Percentiles rank a stretch among this genome's conserved stretches.
Conservation (phyloP, 1,284 basidiomycete genomes). For the Moesziomyces antarcticus region DNA sequence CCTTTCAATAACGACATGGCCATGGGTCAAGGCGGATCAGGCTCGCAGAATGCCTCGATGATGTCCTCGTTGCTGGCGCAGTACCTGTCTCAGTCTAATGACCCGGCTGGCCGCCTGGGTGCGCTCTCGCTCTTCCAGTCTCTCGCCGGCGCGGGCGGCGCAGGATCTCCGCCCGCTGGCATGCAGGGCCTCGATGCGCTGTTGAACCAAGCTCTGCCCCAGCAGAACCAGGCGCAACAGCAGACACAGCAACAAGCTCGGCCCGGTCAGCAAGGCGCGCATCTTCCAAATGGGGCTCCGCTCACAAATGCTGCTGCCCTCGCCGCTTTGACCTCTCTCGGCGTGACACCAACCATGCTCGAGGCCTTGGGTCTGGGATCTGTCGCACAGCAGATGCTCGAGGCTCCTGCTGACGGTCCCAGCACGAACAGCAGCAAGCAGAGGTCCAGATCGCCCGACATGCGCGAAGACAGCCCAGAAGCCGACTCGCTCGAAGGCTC, state of each 20-base stretch:
- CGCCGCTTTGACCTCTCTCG: conserved; percentile 35
- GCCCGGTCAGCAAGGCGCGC: conserved; percentile 9
- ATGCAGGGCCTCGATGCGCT: conserved; percentile 32
- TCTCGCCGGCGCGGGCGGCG: conserved; percentile 17
- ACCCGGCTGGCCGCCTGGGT: conserved; percentile 23
- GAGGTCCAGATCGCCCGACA: conserved; percentile 12
- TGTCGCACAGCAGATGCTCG: conserved; percentile 40
- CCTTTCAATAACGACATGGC: conserved; percentile 14
- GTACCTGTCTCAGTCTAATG: conserved; percentile 39
- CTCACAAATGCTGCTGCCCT: conserved; percentile 37
- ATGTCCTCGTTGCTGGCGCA: conserved; percentile 43
- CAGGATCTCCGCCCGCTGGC: conserved; percentile 10
- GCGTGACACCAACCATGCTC: conserved; percentile 40
- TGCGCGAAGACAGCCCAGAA: conserved; percentile 20
- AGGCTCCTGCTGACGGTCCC: conserved; percentile 16
- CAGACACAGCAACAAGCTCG: conserved; percentile 19
- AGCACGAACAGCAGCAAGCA: conserved; percentile 1
- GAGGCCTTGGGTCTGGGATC: conserved; percentile 43
- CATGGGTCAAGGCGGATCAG: conserved; percentile 6
- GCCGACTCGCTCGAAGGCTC: conserved; percentile 9
- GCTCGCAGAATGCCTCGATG: conserved; percentile 20
- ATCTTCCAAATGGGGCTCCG: conserved; percentile 22
- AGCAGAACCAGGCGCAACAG: conserved; percentile 2
- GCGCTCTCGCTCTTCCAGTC: conserved; percentile 42
- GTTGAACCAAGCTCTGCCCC: conserved; percentile 19